Evolutionary conservation across 2,329 filamentous ascomycete species (phyloP).

Genomic region (Colletotrichum navitas): DNA sequence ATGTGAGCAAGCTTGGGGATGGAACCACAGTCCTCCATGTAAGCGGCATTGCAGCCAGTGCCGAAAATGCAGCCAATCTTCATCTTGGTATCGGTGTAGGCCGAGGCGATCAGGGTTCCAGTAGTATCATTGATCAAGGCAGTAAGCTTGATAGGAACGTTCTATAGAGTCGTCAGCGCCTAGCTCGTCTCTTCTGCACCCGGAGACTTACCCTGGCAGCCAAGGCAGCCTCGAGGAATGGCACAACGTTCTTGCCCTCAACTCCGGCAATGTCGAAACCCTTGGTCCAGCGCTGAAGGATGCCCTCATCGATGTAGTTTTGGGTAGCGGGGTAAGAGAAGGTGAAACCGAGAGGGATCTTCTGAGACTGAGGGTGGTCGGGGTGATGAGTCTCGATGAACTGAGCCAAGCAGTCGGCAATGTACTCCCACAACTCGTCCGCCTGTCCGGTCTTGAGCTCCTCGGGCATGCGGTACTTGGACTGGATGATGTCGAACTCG

Average conservation of each 20-base stretch:
- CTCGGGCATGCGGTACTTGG: constrained; percentile 94
- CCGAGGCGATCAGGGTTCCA: constrained; percentile 94
- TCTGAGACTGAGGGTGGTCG: constrained; percentile 70
- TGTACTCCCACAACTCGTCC: constrained; percentile 94
- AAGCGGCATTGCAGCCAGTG: constrained; percentile 97
- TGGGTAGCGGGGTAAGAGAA: constrained; percentile 97
- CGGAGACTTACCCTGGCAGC: constrained; percentile 67
- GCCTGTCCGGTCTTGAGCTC: constrained; percentile 88
- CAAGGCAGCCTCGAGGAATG: constrained; percentile 85
- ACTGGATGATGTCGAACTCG: constrained; percentile 94
- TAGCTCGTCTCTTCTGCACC: not conserved
- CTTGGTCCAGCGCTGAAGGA: constrained; percentile 97
- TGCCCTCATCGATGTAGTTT: constrained; percentile 91
- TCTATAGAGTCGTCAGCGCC: constrained; percentile 60
- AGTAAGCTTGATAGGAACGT: constrained; percentile 90
- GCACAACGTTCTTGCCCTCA: constrained; percentile 90
- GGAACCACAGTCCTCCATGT: constrained; percentile 93
- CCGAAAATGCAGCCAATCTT: constrained; percentile 98
- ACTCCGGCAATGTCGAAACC: constrained; percentile 95
- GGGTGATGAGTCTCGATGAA: constrained; percentile 90
- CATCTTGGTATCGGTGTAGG: constrained; percentile 94
- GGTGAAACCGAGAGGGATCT: constrained; percentile 89
- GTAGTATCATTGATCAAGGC: constrained; percentile 98
- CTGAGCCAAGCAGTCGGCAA: constrained; percentile 90
- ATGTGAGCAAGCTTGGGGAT: constrained; percentile 95